Conservation (phyloP, 2,329 filamentous ascomycete species). For the Graphium sp. region DNA sequence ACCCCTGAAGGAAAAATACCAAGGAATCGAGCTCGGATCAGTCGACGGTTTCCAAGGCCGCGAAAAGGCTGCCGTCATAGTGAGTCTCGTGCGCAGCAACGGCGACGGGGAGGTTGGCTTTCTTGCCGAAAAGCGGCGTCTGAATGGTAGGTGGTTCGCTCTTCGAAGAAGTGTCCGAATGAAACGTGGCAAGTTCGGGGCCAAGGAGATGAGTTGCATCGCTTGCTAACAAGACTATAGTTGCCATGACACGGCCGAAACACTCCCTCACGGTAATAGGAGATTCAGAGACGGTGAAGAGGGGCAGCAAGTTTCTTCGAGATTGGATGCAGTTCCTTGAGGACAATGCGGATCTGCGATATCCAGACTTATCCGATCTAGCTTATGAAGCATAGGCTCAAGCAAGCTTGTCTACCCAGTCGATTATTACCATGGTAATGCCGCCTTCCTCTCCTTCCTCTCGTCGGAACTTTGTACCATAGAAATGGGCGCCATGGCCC, state of each 20-base stretch:
- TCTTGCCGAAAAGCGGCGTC: conserved; percentile 71
- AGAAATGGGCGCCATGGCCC: conserved; percentile 1
- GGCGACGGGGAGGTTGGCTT: conserved; percentile 78
- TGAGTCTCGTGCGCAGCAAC: conserved; percentile 91
- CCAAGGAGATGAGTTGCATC: too few relatives aligned
- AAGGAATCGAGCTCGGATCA: conserved; percentile 83
- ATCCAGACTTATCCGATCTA: conserved; percentile 48
- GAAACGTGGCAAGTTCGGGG: too few relatives aligned
- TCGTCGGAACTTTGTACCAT: conserved; percentile 3
- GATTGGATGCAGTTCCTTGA: conserved; percentile 86
- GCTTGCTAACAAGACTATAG: conserved; percentile 38
- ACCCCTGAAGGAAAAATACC: conserved; percentile 63
- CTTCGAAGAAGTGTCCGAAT: not conserved
- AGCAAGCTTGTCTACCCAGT: too few relatives aligned
- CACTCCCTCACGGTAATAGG: conserved; percentile 82
- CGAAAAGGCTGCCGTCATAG: conserved; percentile 88
- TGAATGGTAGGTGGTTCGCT: conserved; percentile 56
- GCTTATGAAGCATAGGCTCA: conserved; percentile 5
- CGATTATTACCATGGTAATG: not conserved
- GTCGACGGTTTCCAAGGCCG: conserved; percentile 95
- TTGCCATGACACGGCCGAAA: conserved; percentile 92
- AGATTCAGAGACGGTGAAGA: conserved; percentile 82
- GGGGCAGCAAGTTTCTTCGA: conserved; percentile 72
- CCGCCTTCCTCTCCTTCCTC: not conserved
- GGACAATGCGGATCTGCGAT: conserved; percentile 76